Conservation (phyloP, 306 rosid species). For the Lotus japonicus region DNA sequence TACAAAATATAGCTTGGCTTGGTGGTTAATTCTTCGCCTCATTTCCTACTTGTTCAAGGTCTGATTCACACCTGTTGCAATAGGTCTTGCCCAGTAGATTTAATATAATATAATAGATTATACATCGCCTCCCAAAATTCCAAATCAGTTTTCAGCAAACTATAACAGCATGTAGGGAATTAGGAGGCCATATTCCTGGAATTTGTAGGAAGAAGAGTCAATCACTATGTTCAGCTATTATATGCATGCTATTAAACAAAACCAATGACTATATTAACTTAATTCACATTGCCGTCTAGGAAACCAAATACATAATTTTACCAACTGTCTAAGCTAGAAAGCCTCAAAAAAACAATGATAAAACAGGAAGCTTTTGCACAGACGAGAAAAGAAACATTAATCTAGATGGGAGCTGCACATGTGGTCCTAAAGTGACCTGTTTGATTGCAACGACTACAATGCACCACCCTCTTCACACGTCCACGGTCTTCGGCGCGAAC, state of each 20-base stretch:
- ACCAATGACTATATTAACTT: background rate
- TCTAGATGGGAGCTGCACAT: slow-evolving; percentile 75
- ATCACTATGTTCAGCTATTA: background rate
- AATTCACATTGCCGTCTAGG: slow-evolving; percentile 26
- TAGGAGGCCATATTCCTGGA: too few relatives aligned
- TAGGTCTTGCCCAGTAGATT: too few relatives aligned
- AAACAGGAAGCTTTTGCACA: slow-evolving; percentile 1
- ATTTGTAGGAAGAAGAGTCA: too few relatives aligned
- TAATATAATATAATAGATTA: too few relatives aligned
- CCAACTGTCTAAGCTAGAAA: slow-evolving; percentile 29
- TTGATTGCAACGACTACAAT: slow-evolving; percentile 89
- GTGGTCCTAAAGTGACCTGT: slow-evolving; percentile 90
- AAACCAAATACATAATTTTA: slow-evolving; percentile 18
- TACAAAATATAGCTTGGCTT: too few relatives aligned
- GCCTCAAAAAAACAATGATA: background rate
- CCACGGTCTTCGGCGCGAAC: slow-evolving; percentile 87
- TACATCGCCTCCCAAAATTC: too few relatives aligned
- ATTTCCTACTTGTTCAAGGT: too few relatives aligned
- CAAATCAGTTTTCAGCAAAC: too few relatives aligned
- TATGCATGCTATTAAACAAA: background rate
- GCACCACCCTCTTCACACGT: slow-evolving; percentile 81
- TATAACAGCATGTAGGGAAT: too few relatives aligned
- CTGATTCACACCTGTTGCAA: too few relatives aligned
- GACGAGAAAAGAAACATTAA: background rate
- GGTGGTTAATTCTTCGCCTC: too few relatives aligned